phyloP scores from a whole-genome alignment of 352 stramenopile species.

The Phytophthora cajani region DNA sequence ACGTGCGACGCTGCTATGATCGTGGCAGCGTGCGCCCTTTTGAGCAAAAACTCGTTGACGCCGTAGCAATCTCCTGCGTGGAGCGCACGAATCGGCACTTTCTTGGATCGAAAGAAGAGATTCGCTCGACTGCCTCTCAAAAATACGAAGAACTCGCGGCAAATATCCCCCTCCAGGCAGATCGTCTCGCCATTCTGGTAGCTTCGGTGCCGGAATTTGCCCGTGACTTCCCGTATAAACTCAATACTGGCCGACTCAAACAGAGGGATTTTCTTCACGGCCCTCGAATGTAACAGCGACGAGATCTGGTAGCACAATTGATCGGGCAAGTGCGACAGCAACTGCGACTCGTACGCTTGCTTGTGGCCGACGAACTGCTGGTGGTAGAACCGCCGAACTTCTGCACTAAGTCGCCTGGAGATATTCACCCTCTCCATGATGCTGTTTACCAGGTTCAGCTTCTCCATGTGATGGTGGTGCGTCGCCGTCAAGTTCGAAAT shows the following conservation, averaged over 20 bases:
- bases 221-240: constrained; percentile 67
- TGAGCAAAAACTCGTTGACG: constrained; percentile 66
- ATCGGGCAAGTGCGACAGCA: constrained; percentile 62
- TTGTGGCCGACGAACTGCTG: constrained; percentile 73
- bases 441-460: constrained; percentile 64
- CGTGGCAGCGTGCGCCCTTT: constrained; percentile 47
- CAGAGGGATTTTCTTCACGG: constrained; percentile 56
- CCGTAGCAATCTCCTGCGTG: constrained; percentile 61
- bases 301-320: constrained; percentile 77
- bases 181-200: constrained; percentile 73
- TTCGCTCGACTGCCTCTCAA: constrained; percentile 32
- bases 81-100: constrained; percentile 46
- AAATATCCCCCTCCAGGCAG: constrained; percentile 62
- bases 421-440: constrained; percentile 62
- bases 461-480: constrained; percentile 68
- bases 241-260: constrained; percentile 61
- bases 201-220: constrained; percentile 61
- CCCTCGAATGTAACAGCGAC: constrained; percentile 62
- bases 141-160: constrained; percentile 74
- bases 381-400: constrained; percentile 67
- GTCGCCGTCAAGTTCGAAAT: constrained; percentile 65
- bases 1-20: constrained; percentile 52
- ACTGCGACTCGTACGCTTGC: constrained; percentile 60
- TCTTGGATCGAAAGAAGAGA: constrained; percentile 13
- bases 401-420: constrained; percentile 38